Base-by-base conservation (phyloP, 2,329 filamentous ascomycete species). In the Claviceps sorghi region DNA sequence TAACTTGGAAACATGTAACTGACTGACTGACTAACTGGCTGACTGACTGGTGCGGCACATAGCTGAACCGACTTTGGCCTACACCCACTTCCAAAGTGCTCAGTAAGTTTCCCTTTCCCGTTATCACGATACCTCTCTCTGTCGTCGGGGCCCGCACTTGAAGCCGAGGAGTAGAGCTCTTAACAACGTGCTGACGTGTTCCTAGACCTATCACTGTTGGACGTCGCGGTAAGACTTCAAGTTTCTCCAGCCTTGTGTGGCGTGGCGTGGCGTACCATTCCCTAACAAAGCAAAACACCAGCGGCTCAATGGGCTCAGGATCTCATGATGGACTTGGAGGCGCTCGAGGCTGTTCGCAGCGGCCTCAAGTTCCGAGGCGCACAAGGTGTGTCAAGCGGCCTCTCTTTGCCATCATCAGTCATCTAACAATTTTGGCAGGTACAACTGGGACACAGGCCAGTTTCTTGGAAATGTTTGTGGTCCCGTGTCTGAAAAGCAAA, bases 381-480 rank as follows among this genome's bases (percentile, higher is more conserved):
- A 53, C 79, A 64, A 54, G 67, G 67, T 48, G 34, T 29, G 38
- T 52, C 19, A 2, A 22, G 15, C 9, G 13, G 36, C 26, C 50
- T 13, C 22, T 36, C 19, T 29, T 19, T 30, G 15, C 17, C 22
- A 26, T 26, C 26, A 26, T 26, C 17, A 26, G 42, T 19, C n/a
- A 40, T 42, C 6, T 52, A 86, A 53, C 85, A 84, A 60, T 81
- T 78, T 81, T 78, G 50, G 79, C 64, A 57, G 69, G 71, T 22
- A 87, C 84, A 29, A 90, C 86, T 0, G 81, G 86, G 51, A 88
- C 84, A 1, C 86, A 93, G 67, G 88, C 87, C 1, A 84, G 79
- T 3, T 90, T 89, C 73, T 70, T 66, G 26, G 59, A 61, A 49
- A 58, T 65, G 48, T 57, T 38, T 44, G 55, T 52, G 17, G 30